Evolutionary conservation across 495 filamentous ascomycete genomes (phyloP), one percentile per base, ranked within the genome.

Genomic region (Mycothermus thermophilus): DNA sequence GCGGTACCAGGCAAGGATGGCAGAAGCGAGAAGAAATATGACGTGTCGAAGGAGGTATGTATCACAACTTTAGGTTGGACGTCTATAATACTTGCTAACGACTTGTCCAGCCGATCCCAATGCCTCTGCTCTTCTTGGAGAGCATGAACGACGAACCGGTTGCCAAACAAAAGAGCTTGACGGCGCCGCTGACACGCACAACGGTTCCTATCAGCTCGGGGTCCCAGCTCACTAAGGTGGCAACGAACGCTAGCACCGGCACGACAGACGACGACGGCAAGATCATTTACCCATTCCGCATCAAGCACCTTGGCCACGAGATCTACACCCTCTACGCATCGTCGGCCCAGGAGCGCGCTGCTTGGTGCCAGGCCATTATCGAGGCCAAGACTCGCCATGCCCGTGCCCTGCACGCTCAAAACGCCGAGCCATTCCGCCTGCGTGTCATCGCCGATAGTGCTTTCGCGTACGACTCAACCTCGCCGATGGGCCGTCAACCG

Each of bases 261-360:
- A 13, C 40, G 38, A 16, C 22, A 11, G 58, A 69, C 2, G 62
- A 65, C 19, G 75, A 76, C 44, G 83, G 87, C 39, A 85, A 75
- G 54, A 75, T 92, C 25, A 67, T 96, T 41, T 96, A 82, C 51
- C 90, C 92, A 3, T 96, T 99, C 72, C 78, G 77, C 41, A 77
- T 99, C 54, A 94, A 93, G 55, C 92, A 99, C 60, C 71, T 99
- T n/a, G 90, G 90, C 6, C 78, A 85, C 35, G 81, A 86, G 37
- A 69, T 73, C 4, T 96, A 93, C 53, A 92, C 79, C 2, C 69
- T 99, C 3, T 96, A 90, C 44, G 85, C 88, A 1, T 70, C 75
- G 18, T 75, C 71, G 1, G 69, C 75, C 2, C 67, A 75, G 37
- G 80, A 76, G 41, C 72, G 90, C 30, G 66, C 75, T 38, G 83